Evolutionary conservation across 176 grass and related monocot genomes (phyloP).

Genomic region (Cymbopogon citratus): DNA sequence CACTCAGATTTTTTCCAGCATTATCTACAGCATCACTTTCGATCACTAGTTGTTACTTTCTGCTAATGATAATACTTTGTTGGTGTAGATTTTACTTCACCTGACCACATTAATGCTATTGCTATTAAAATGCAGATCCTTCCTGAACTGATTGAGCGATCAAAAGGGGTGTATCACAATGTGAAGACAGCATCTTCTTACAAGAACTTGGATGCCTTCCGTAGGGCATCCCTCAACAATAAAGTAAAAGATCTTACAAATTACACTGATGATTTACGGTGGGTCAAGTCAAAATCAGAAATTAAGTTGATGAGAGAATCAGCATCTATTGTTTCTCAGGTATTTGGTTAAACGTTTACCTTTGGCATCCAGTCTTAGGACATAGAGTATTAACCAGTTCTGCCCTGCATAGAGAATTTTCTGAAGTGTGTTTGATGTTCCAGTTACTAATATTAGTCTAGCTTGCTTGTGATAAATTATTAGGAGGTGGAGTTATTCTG

Average conservation of each 20-base stretch:
- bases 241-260: constrained; percentile 65
- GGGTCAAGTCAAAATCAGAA: constrained; percentile 84
- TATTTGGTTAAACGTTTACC: constrained; percentile 30
- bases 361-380: not conserved
- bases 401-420: not conserved
- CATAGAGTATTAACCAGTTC: not conserved
- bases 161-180: constrained; percentile 81
- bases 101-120: constrained; percentile 8
- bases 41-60: not conserved
- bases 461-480: not conserved
- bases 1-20: constrained; percentile 20
- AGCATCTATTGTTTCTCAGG: constrained; percentile 89
- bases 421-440: constrained; percentile 3
- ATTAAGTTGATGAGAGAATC: constrained; percentile 81
- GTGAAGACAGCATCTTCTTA: constrained; percentile 58
- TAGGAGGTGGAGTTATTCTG: not conserved
- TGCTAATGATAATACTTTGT: not conserved
- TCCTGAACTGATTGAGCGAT: constrained; percentile 60
- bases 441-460: constrained; percentile 1
- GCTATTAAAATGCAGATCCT: constrained; percentile 54
- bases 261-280: constrained; percentile 79
- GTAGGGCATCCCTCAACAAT: constrained; percentile 46
- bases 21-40: not conserved
- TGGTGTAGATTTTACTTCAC: constrained; percentile 2
- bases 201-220: constrained; percentile 65